phyloP scores from a whole-genome alignment of 495 filamentous ascomycete species.

The Penicillium cinerascens region DNA sequence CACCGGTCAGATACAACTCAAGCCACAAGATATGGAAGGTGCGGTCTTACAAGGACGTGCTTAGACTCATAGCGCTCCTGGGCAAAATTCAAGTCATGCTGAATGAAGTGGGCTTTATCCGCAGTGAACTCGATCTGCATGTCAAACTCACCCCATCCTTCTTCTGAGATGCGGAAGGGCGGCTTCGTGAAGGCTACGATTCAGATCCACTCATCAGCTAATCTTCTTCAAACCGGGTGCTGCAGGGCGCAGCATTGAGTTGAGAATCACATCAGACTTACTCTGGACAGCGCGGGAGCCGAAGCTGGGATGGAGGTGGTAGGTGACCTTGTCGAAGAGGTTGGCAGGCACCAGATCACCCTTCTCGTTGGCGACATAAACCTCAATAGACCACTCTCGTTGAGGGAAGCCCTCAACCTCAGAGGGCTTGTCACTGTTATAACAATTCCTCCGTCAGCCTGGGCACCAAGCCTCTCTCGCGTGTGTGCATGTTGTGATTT shows the following conservation, averaged over 20 bases:
- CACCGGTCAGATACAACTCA: neutral
- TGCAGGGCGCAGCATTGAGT: neutral
- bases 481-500: slow-evolving; percentile 3
- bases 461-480: neutral
- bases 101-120: slow-evolving; percentile 76
- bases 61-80: slow-evolving; percentile 76
- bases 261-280: slow-evolving; percentile 30
- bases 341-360: slow-evolving; percentile 69
- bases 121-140: slow-evolving; percentile 79
- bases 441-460: slow-evolving; percentile 9
- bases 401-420: slow-evolving; percentile 86
- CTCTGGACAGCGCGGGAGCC: slow-evolving; percentile 72
- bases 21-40: neutral
- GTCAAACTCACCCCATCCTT: slow-evolving; percentile 99
- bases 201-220: neutral
- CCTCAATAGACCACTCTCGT: slow-evolving; percentile 65
- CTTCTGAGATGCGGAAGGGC: slow-evolving; percentile 85
- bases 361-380: slow-evolving; percentile 57
- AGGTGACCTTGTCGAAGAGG: slow-evolving; percentile 86
- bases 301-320: slow-evolving; percentile 92
- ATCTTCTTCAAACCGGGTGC: neutral
- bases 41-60: slow-evolving; percentile 64
- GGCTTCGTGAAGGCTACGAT: slow-evolving; percentile 68
- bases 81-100: slow-evolving; percentile 91
- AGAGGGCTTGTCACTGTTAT: slow-evolving; percentile 58